phyloP scores from a whole-genome alignment of 148 eudicot species.

The Fagopyrum tataricum region DNA sequence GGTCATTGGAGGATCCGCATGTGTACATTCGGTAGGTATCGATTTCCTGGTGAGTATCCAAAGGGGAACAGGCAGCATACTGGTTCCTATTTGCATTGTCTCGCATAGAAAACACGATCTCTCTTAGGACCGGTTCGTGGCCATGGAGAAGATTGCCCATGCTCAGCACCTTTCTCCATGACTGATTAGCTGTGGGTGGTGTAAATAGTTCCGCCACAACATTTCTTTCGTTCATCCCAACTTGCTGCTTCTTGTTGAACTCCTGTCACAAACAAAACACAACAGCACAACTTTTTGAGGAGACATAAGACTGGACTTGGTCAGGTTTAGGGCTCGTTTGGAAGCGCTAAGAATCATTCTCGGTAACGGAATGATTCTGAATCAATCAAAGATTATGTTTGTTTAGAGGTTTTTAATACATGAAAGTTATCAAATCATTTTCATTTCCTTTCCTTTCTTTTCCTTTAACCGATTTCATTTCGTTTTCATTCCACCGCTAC shows the following conservation, averaged over 20 bases:
- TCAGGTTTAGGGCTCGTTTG: too few relatives aligned
- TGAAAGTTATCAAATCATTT: too few relatives aligned
- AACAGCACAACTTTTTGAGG: background rate
- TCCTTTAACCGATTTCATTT: too few relatives aligned
- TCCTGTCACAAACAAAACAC: conserved; percentile 26
- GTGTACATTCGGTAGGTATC: conserved; percentile 91
- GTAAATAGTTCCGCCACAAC: conserved; percentile 53
- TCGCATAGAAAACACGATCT: conserved; percentile 58
- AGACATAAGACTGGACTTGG: background rate
- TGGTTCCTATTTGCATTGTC: conserved; percentile 53
- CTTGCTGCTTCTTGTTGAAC: conserved; percentile 44
- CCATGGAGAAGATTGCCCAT: conserved; percentile 97
- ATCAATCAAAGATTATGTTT: too few relatives aligned
- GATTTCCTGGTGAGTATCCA: conserved; percentile 33
- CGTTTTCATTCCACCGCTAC: too few relatives aligned
- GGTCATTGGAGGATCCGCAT: conserved; percentile 76
- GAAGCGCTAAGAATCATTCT: too few relatives aligned
- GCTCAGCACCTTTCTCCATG: conserved; percentile 92
- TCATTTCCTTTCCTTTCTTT: too few relatives aligned
- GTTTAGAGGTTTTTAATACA: too few relatives aligned
- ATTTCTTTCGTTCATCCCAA: conserved; percentile 49
- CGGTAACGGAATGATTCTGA: too few relatives aligned
- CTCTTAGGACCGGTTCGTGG: conserved; percentile 75
- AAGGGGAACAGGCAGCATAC: conserved; percentile 39
- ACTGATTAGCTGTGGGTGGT: conserved; percentile 76